phyloP scores from a whole-genome alignment of 176 grass and related monocot species.

The Hordeum marinum region DNA sequence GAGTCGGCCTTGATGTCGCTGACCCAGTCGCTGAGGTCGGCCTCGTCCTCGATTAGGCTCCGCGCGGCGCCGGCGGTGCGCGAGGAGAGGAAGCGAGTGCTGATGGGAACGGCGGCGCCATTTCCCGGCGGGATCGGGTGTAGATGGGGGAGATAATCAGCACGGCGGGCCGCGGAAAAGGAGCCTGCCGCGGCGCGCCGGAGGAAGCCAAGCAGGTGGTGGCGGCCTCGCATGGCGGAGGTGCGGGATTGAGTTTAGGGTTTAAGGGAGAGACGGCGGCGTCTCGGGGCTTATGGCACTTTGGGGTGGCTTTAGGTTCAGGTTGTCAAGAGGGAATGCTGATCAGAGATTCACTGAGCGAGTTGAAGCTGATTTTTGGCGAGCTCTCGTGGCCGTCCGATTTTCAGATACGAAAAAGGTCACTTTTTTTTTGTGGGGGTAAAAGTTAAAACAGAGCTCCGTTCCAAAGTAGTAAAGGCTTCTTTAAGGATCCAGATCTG shows the following conservation, averaged over 20 bases:
- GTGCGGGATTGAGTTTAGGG: slow-evolving; percentile 33
- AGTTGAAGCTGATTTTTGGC: neutral
- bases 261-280: slow-evolving; percentile 31
- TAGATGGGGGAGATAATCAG: neutral
- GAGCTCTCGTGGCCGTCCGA: neutral
- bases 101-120: slow-evolving; percentile 14
- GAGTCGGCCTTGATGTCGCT: slow-evolving; percentile 68
- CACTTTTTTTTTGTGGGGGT: too few relatives aligned
- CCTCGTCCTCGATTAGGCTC: slow-evolving; percentile 81
- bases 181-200: slow-evolving; percentile 24
- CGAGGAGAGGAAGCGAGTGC: slow-evolving; percentile 46
- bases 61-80: slow-evolving; percentile 38
- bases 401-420: neutral
- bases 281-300: neutral
- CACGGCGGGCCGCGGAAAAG: slow-evolving; percentile 18
- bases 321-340: neutral
- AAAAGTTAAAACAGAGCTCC: too few relatives aligned
- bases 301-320: slow-evolving; percentile 14
- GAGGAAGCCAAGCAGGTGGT: slow-evolving; percentile 18
- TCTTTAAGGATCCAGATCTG: too few relatives aligned
- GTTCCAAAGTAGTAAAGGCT: too few relatives aligned
- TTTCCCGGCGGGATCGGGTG: slow-evolving; percentile 2
- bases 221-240: slow-evolving; percentile 25
- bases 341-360: neutral
- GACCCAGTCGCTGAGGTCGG: slow-evolving; percentile 80